A percentile compares a stretch with the other conserved stretches of the same genome.
These are phyloP conservation scores for Exophiala alcalophila DNA, from an alignment of 2,329 filamentous ascomycete genomes.

Conservation along the genomic window DNA sequence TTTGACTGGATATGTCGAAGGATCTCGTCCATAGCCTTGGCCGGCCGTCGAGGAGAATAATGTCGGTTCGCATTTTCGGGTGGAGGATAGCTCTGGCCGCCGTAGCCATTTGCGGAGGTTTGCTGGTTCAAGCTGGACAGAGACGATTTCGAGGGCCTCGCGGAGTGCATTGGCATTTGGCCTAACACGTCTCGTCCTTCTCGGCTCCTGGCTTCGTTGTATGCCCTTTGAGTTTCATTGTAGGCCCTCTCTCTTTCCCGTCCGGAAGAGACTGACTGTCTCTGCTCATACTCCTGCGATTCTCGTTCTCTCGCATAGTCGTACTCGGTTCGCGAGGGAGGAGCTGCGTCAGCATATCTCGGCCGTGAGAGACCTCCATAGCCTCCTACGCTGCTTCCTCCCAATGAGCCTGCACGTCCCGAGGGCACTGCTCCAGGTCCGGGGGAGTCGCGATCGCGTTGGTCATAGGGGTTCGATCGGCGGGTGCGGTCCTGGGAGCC, in stretches of 20 bases:
- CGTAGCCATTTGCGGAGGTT: slow-evolving; percentile 13
- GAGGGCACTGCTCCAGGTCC: slow-evolving; percentile 9
- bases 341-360: slow-evolving; percentile 16
- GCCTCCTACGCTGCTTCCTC: slow-evolving; percentile 17
- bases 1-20: slow-evolving; percentile 68
- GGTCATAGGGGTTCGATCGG: slow-evolving; percentile 28
- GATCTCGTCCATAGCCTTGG: slow-evolving; percentile 30
- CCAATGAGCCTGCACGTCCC: slow-evolving; percentile 16
- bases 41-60: slow-evolving; percentile 24
- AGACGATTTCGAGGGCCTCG: slow-evolving; percentile 21
- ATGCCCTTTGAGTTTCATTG: slow-evolving; percentile 20
- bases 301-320: slow-evolving; percentile 17
- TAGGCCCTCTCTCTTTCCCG: slow-evolving; percentile 26
- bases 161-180: slow-evolving; percentile 22
- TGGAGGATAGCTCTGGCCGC: slow-evolving; percentile 14
- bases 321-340: slow-evolving; percentile 20
- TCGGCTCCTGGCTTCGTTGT: slow-evolving; percentile 22
- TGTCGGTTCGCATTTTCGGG: slow-evolving; percentile 18
- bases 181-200: slow-evolving; percentile 19
- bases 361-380: slow-evolving; percentile 28
- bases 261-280: slow-evolving; percentile 18
- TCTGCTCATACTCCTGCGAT: slow-evolving; percentile 20
- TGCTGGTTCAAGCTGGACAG: slow-evolving; percentile 20
- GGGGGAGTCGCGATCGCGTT: slow-evolving; percentile 24
- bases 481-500: slow-evolving; percentile 26